These are phyloP conservation scores for Akanthomyces lecanii DNA, from an alignment of 2,329 filamentous ascomycete species.

Conservation along the genomic window DNA sequence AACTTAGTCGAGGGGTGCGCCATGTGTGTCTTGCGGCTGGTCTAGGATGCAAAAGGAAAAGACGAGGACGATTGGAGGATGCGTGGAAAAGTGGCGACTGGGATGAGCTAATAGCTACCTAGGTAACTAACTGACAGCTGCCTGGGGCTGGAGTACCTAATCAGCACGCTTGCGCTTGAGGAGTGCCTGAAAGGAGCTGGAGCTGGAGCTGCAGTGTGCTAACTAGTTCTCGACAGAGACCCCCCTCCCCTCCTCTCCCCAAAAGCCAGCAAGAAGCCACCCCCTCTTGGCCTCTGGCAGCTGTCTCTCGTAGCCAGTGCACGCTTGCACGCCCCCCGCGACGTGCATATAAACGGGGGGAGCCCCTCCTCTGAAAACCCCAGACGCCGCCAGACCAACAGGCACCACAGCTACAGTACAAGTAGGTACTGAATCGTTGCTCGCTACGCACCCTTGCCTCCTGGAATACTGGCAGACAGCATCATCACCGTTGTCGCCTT, in stretches of 20 bases:
- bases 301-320: not conserved
- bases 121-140: not conserved
- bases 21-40: not conserved
- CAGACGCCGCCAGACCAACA: conserved; percentile 19
- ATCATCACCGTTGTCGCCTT: not conserved
- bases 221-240: too few species aligned
- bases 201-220: too few species aligned
- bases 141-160: not conserved
- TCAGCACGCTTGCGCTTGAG: too few species aligned
- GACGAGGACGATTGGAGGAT: not conserved
- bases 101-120: too few species aligned
- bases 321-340: conserved; percentile 19
- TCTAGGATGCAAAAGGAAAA: not conserved
- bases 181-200: too few species aligned
- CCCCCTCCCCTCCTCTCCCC: too few species aligned
- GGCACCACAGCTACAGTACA: not conserved
- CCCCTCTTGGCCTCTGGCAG: too few species aligned
- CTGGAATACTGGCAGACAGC: too few species aligned
- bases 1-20: not conserved
- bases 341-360: conserved; percentile 47
- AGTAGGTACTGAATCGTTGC: not conserved
- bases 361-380: conserved; percentile 34
- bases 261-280: too few species aligned
- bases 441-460: not conserved
- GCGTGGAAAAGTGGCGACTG: not conserved